These are phyloP conservation scores for Torrubiella hemipterigena DNA, from an alignment of 2,329 filamentous ascomycete genomes.

Conservation along the genomic window DNA sequence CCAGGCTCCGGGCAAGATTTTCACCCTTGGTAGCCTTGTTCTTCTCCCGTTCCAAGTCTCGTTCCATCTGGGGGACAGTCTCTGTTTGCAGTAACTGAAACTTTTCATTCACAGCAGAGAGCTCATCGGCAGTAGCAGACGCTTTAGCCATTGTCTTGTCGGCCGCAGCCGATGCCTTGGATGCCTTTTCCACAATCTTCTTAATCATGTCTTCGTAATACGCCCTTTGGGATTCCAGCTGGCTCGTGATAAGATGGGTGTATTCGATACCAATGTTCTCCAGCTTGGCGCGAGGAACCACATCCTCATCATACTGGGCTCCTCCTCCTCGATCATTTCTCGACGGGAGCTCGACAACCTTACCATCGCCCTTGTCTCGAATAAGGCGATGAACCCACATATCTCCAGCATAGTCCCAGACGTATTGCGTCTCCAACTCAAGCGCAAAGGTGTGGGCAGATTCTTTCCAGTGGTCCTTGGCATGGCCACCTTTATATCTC, in stretches of 20 bases:
- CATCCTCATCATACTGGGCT: slow-evolving; percentile 42
- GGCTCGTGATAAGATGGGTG: slow-evolving; percentile 81
- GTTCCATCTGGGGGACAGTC: slow-evolving; percentile 57
- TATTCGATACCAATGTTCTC: slow-evolving; percentile 86
- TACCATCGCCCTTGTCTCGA: slow-evolving; percentile 83
- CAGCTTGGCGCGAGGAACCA: slow-evolving; percentile 57
- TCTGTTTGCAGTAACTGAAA: slow-evolving; percentile 36
- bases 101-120: slow-evolving; percentile 36
- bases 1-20: slow-evolving; percentile 61
- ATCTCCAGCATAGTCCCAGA: slow-evolving; percentile 96
- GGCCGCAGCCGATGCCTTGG: slow-evolving; percentile 56
- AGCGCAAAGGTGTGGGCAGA: slow-evolving; percentile 86
- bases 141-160: slow-evolving; percentile 45
- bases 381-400: slow-evolving; percentile 94
- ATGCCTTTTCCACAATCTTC: slow-evolving; percentile 81
- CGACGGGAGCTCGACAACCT: slow-evolving; percentile 78
- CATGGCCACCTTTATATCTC: slow-evolving; percentile 85
- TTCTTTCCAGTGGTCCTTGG: slow-evolving; percentile 85
- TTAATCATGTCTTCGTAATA: slow-evolving; percentile 92
- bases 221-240: slow-evolving; percentile 81
- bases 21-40: slow-evolving; percentile 60
- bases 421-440: slow-evolving; percentile 84
- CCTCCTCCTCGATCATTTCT: slow-evolving; percentile 22
- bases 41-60: slow-evolving; percentile 56
- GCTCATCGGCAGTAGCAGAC: slow-evolving; percentile 33